Evolutionary conservation across 768 basidiomycete species (phyloP).

Genomic region (Tephrocybe sp.): DNA sequence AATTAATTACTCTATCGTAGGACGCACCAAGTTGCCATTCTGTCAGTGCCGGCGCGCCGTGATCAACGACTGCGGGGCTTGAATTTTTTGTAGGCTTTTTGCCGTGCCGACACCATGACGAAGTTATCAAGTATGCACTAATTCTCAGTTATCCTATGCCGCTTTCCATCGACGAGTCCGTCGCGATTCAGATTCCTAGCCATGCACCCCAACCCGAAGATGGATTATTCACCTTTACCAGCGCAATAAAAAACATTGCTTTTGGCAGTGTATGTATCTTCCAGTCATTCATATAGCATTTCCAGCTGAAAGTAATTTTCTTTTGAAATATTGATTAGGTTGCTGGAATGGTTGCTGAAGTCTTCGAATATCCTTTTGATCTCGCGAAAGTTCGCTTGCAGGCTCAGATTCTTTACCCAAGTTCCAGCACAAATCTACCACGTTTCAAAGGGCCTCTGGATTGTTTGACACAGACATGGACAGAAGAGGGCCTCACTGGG

Average conservation of each 20-base stretch:
- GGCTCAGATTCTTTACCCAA: conserved; percentile 63
- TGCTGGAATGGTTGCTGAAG: conserved; percentile 82
- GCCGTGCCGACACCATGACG: background rate
- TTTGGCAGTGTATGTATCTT: conserved; percentile 43
- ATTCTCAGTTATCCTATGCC: conserved; percentile 10
- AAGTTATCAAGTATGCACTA: conserved; percentile 1
- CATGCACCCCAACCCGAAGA: conserved; percentile 1
- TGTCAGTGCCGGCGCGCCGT: too few relatives aligned
- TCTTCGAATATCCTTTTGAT: conserved; percentile 93
- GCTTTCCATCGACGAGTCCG: conserved; percentile 13
- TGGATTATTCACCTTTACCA: conserved; percentile 14
- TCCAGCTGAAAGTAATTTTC: background rate
- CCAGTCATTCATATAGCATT: background rate
- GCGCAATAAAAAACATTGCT: conserved; percentile 40
- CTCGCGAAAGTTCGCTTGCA: conserved; percentile 90
- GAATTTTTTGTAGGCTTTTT: background rate
- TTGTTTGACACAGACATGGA: conserved; percentile 81
- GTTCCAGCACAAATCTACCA: conserved; percentile 41
- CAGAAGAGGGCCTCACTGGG: conserved; percentile 77
- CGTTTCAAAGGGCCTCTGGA: conserved; percentile 86
- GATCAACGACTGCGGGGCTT: background rate
- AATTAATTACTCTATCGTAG: too few relatives aligned
- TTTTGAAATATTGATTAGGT: conserved; percentile 34
- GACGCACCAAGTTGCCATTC: too few relatives aligned
- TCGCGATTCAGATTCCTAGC: conserved; percentile 4